Evolutionary conservation across 352 stramenopile genomes (phyloP), one percentile per base, ranked within the genome.

Genomic region (Phytophthora pisi): DNA sequence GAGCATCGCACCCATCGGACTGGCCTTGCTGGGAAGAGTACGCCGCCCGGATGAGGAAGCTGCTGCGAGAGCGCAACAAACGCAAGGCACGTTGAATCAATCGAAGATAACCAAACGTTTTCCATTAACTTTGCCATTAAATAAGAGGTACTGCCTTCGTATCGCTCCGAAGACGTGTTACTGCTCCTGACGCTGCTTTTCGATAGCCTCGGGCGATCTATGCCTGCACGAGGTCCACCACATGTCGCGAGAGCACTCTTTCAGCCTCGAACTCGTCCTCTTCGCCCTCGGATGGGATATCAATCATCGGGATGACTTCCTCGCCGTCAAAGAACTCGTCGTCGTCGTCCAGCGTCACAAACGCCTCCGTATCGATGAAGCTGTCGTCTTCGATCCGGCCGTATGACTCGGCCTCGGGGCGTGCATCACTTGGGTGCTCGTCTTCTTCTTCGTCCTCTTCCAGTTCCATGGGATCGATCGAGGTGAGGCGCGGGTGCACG

Each of bases 241-340:
- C 65, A 16, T 59, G 46, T 24, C 15, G 51, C 5, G 51, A 65
- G 13, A 68, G 49, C 7, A 55, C 62, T 9, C n/a, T 20, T n/a
- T 61, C 59, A 52, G n/a, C 59, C 49, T 74, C 64, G 6, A 54
- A 31, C n/a, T 75, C 74, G 40, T 82, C 74, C 13, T 79, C 68
- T 30, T 82, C 74, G 10, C 30, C 61, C 36, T 77, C 70, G 8
- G 74, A 79, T 42, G 74, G 60, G 24, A 77, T 74, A 31, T 81
- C 74, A 28, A 82, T 79, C 67, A 82, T 76, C n/a, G 71, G 71
- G 40, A 76, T 73, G 13, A 53, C 34, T 24, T 71, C 61, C 36
- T 66, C 51, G 13, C 31, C 47, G 34, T 68, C 43, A 55, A 59
- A 63, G 15, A 5, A 10, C 18, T 74, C 66, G 42, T 78, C 60